Percentiles rank a stretch among this genome's conserved stretches.
Evolutionary conservation across 345 rosid species (phyloP).

Genomic region (Ailanthus altissimus): DNA sequence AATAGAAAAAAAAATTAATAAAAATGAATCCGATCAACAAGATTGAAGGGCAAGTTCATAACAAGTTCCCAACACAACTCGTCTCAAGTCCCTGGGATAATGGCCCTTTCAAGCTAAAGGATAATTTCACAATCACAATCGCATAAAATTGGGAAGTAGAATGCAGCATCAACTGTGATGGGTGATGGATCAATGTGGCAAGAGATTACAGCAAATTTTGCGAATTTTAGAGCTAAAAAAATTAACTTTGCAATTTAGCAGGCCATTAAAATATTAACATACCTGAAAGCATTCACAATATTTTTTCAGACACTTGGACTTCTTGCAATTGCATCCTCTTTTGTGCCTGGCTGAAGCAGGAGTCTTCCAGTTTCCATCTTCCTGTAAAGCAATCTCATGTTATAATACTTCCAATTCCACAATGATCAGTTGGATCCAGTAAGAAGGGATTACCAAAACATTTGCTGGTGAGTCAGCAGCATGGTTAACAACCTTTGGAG

Average conservation of each 20-base stretch:
- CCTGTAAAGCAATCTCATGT: constrained; percentile 29
- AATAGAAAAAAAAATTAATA: constrained; percentile 9
- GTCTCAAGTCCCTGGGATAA: neutral
- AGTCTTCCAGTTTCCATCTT: constrained; percentile 26
- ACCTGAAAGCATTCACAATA: constrained; percentile 62
- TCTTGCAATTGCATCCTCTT: constrained; percentile 58
- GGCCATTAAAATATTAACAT: neutral
- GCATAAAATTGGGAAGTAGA: neutral
- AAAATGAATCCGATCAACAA: constrained; percentile 4
- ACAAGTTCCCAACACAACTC: neutral
- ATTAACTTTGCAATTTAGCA: neutral
- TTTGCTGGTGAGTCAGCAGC: constrained; percentile 24
- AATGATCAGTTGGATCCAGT: neutral
- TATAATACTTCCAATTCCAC: constrained; percentile 6
- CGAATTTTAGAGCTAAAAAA: neutral
- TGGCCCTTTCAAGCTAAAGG: neutral
- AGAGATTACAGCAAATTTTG: neutral
- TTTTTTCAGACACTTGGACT: constrained; percentile 47
- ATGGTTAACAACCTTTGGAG: constrained; percentile 38
- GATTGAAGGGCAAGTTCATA: neutral
- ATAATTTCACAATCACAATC: neutral
- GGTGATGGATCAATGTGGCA: neutral
- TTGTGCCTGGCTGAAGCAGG: constrained; percentile 46
- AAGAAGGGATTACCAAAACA: constrained; percentile 23
- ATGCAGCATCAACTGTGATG: neutral